Evolutionary conservation across 2,329 filamentous ascomycete species (phyloP).

Genomic region (Colletotrichum lini): DNA sequence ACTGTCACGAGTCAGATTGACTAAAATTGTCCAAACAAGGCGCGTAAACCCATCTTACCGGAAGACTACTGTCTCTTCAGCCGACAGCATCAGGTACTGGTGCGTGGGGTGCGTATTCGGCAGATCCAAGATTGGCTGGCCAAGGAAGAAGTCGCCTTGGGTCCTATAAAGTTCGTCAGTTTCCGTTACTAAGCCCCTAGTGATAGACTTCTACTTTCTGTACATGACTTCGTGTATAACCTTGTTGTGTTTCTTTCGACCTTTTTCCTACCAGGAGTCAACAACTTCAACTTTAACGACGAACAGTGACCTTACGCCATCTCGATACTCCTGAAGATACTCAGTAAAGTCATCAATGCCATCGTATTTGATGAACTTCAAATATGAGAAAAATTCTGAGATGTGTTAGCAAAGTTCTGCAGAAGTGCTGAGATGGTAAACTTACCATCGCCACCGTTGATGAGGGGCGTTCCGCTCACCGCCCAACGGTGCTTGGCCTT

Average conservation of each 20-base stretch:
- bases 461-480: slow-evolving; percentile 54
- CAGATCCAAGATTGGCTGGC: slow-evolving; percentile 46
- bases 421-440: background rate
- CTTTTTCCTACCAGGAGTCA: slow-evolving; percentile 20
- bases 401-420: background rate
- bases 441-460: slow-evolving; percentile 52
- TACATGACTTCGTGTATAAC: slow-evolving; percentile 29
- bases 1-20: background rate
- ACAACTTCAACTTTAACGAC: background rate
- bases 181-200: no score
- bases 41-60: slow-evolving; percentile 42
- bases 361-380: slow-evolving; percentile 49
- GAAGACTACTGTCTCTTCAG: slow-evolving; percentile 47
- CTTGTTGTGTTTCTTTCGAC: background rate
- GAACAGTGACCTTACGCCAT: background rate
- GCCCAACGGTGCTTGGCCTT: slow-evolving; percentile 53
- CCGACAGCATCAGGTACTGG: slow-evolving; percentile 45
- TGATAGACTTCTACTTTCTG: slow-evolving; percentile 3
- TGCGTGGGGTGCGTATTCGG: slow-evolving; percentile 40
- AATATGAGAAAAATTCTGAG: slow-evolving; percentile 53
- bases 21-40: fast-evolving
- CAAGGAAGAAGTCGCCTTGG: slow-evolving; percentile 48
- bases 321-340: slow-evolving; percentile 43
- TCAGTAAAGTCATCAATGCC: slow-evolving; percentile 2
- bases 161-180: slow-evolving; percentile 43